phyloP scores from a whole-genome alignment of 2,329 filamentous ascomycete species.

The Penicillium brasilianum region DNA sequence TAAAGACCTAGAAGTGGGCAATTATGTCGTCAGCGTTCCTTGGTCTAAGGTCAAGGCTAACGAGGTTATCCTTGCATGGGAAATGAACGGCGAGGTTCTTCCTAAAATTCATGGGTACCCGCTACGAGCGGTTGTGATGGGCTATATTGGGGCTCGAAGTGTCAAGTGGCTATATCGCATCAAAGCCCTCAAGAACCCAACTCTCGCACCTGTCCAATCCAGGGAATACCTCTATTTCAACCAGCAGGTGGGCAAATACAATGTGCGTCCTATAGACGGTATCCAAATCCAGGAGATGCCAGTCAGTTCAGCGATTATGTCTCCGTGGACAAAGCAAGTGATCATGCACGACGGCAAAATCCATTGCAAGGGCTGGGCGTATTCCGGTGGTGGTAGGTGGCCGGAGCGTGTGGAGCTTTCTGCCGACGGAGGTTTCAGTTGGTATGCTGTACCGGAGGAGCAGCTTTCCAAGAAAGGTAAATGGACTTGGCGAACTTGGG shows the following conservation, averaged over 20 bases:
- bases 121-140: constrained; percentile 51
- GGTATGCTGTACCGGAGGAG: background rate
- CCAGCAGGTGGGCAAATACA: background rate
- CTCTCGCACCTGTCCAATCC: background rate
- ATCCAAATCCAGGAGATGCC: background rate
- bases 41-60: constrained; percentile 69
- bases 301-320: background rate
- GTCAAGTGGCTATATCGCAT: background rate
- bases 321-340: constrained; percentile 62
- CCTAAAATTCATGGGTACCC: constrained; percentile 71
- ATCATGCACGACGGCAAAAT: constrained; percentile 66
- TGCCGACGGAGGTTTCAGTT: background rate
- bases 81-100: constrained; percentile 71
- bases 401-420: constrained; percentile 66
- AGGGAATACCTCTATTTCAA: background rate
- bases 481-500: background rate
- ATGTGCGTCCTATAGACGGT: background rate
- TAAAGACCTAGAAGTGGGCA: background rate
- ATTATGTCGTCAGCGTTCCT: constrained; percentile 52
- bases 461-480: background rate
- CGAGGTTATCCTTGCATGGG: constrained; percentile 71
- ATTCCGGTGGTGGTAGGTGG: constrained; percentile 64
- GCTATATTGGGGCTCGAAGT: background rate
- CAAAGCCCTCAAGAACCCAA: background rate
- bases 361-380: constrained; percentile 62